These are phyloP conservation scores for Telfairia occidentalis DNA, from an alignment of 331 rosid genomes.

Conservation along the genomic window DNA sequence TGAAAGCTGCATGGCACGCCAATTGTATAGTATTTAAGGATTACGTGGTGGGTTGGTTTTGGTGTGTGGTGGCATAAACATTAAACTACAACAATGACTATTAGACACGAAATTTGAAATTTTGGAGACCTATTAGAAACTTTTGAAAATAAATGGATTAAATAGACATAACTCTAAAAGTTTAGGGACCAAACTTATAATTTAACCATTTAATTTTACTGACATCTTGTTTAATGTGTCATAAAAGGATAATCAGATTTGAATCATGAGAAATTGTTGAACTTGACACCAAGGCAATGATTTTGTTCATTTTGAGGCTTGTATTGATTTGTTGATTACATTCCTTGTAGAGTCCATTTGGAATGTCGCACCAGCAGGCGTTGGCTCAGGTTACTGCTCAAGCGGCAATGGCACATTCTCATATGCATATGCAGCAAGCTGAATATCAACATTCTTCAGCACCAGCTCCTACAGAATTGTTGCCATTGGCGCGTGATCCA, in stretches of 20 bases:
- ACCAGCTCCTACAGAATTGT: constrained; percentile 39
- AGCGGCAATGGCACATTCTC: constrained; percentile 81
- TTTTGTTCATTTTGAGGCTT: constrained; percentile 8
- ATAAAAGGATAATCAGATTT: background rate
- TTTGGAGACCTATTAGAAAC: background rate
- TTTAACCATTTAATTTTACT: background rate
- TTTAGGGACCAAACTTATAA: background rate
- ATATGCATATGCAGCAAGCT: constrained; percentile 43
- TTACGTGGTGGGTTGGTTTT: background rate
- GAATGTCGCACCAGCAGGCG: constrained; percentile 98
- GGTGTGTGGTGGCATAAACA: background rate
- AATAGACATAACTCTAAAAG: background rate
- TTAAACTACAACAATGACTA: background rate
- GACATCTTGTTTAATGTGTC: background rate
- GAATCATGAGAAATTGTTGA: background rate
- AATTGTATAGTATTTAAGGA: background rate
- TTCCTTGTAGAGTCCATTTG: constrained; percentile 81
- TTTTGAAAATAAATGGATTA: background rate
- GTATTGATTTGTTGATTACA: constrained; percentile 21
- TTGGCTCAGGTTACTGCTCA: constrained; percentile 97
- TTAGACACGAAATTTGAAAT: background rate
- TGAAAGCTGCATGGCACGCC: background rate
- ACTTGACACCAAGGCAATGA: background rate
- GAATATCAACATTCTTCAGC: constrained; percentile 44
- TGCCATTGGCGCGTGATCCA: constrained; percentile 23